Evolutionary conservation across 306 rosid species (phyloP).

Genomic region (Astragalus glycyphyllos): DNA sequence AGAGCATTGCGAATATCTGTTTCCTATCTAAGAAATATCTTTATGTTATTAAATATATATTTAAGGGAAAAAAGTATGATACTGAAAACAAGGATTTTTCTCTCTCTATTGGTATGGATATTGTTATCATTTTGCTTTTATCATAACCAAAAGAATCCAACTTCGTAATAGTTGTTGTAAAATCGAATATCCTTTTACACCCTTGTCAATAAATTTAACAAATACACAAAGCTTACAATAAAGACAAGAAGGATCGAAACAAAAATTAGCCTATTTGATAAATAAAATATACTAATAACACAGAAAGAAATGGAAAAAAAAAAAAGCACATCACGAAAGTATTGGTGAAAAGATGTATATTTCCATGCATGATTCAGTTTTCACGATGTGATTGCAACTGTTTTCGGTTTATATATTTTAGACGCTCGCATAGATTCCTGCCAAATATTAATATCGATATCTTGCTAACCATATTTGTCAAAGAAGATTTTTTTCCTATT

Average conservation of each 20-base stretch:
- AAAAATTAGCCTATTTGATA: not conserved
- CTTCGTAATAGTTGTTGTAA: conserved; percentile 16
- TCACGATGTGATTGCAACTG: no score
- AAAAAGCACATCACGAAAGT: not conserved
- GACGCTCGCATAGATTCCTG: no score
- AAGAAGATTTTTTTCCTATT: no score
- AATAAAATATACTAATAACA: not conserved
- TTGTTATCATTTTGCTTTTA: conserved; percentile 2
- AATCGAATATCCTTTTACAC: conserved; percentile 22
- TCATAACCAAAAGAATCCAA: conserved; percentile 27
- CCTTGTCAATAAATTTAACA: not conserved
- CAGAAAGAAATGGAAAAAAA: no score
- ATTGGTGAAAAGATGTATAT: not conserved
- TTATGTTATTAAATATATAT: not conserved
- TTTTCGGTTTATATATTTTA: no score
- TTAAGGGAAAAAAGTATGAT: no score
- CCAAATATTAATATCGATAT: no score
- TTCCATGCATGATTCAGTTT: not conserved
- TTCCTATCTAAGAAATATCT: not conserved
- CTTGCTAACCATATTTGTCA: no score
- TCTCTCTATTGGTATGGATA: not conserved
- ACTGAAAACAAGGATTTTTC: not conserved
- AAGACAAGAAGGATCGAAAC: conserved; percentile 1
- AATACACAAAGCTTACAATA: not conserved
- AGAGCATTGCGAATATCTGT: not conserved